A percentile compares a stretch with the other conserved stretches of the same genome.
Conservation (phyloP, 495 filamentous ascomycete genomes). For the Lepraria neglecta region DNA sequence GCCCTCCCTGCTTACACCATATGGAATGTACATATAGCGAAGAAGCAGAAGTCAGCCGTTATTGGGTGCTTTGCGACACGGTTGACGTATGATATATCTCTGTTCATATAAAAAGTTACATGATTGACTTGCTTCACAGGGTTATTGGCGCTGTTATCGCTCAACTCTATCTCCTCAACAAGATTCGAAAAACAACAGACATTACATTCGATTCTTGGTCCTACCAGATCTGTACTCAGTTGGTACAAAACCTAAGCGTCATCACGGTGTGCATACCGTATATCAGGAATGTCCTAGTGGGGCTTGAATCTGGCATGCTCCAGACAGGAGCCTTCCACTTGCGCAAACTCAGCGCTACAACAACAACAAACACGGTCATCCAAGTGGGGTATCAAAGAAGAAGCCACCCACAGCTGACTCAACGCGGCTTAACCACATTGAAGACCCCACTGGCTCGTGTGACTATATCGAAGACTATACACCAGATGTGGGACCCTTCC, state of each 20-base stretch:
- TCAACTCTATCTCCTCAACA: slow-evolving; percentile 31
- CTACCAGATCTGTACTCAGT: slow-evolving; percentile 31
- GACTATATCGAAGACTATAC: neutral
- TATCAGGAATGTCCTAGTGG: slow-evolving; percentile 38
- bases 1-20: slow-evolving; percentile 37
- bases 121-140: slow-evolving; percentile 16
- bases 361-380: neutral
- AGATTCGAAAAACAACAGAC: slow-evolving; percentile 20
- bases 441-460: neutral
- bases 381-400: neutral
- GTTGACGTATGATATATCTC: slow-evolving; percentile 31
- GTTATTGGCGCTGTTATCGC: slow-evolving; percentile 33
- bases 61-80: slow-evolving; percentile 35
- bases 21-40: slow-evolving; percentile 32
- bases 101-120: neutral
- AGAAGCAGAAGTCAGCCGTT: slow-evolving; percentile 29
- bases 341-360: neutral
- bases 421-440: neutral
- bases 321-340: slow-evolving; percentile 15
- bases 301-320: slow-evolving; percentile 17
- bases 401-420: neutral
- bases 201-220: slow-evolving; percentile 31
- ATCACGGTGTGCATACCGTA: slow-evolving; percentile 43
- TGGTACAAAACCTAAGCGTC: slow-evolving; percentile 36
- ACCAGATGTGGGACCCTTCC: slow-evolving; percentile 9